These are phyloP conservation scores for Colletotrichum gloeosporioides DNA, from an alignment of 2,329 filamentous ascomycete genomes.

Conservation along the genomic window DNA sequence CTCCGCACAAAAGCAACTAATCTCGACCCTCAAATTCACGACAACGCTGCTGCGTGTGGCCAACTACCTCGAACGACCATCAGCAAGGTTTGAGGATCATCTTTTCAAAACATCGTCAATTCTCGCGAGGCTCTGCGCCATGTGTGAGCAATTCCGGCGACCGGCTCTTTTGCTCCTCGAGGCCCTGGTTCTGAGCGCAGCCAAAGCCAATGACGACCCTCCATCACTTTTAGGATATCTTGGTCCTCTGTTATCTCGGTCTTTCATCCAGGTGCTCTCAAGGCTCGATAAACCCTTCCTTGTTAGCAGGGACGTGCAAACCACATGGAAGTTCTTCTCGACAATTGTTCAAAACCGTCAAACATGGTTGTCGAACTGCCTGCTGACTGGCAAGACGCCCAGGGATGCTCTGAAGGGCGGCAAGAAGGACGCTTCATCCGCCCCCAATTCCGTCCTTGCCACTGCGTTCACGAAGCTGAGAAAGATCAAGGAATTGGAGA, in stretches of 20 bases:
- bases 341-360: slow-evolving; percentile 88
- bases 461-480: slow-evolving; percentile 75
- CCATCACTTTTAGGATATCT: slow-evolving; percentile 94
- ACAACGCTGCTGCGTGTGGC: slow-evolving; percentile 75
- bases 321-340: slow-evolving; percentile 86
- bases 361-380: slow-evolving; percentile 93
- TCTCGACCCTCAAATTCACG: slow-evolving; percentile 68
- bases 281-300: slow-evolving; percentile 78
- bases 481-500: slow-evolving; percentile 67
- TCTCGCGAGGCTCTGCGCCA: slow-evolving; percentile 77
- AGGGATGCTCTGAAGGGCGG: slow-evolving; percentile 71
- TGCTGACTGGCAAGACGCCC: slow-evolving; percentile 87
- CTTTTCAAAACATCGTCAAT: slow-evolving; percentile 82
- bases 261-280: slow-evolving; percentile 81
- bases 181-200: slow-evolving; percentile 73
- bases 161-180: slow-evolving; percentile 74
- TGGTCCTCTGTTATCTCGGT: slow-evolving; percentile 80
- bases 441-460: slow-evolving; percentile 70
- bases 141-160: slow-evolving; percentile 68
- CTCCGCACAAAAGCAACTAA: slow-evolving; percentile 67
- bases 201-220: slow-evolving; percentile 73
- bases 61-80: slow-evolving; percentile 65
- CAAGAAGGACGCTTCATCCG: slow-evolving; percentile 54
- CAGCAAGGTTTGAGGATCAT: slow-evolving; percentile 74
- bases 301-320: slow-evolving; percentile 66